Conservation (phyloP, 1,284 basidiomycete species). For the Dichomitus squalens region DNA sequence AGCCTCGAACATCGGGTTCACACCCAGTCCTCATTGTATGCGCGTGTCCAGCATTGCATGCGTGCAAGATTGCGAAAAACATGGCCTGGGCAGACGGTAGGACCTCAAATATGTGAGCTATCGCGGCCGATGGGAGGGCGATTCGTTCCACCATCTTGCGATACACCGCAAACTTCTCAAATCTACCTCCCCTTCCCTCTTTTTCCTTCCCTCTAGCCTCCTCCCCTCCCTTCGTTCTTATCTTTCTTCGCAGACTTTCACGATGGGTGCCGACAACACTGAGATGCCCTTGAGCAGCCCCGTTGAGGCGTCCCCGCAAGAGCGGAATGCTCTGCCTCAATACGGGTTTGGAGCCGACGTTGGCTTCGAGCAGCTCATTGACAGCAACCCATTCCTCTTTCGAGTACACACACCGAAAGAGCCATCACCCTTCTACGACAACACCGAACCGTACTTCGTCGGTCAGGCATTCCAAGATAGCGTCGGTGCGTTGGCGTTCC, state of each 20-base stretch:
- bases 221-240: conserved; percentile 1
- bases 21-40: conserved; percentile 23
- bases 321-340: conserved; percentile 53
- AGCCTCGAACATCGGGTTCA: conserved; percentile 17
- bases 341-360: conserved; percentile 68
- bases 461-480: conserved; percentile 56
- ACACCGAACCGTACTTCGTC: conserved; percentile 61
- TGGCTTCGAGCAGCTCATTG: conserved; percentile 60
- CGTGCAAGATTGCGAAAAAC: conserved; percentile 21
- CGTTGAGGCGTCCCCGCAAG: conserved; percentile 17
- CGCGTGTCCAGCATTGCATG: conserved; percentile 18
- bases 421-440: conserved; percentile 51
- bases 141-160: conserved; percentile 23
- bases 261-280: conserved; percentile 20
- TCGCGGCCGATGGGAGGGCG: conserved; percentile 15
- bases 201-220: not conserved
- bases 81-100: conserved; percentile 12
- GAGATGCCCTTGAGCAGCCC: conserved; percentile 16
- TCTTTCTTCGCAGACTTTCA: not conserved
- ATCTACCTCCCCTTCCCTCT: not conserved
- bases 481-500: conserved; percentile 31
- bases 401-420: conserved; percentile 75
- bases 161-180: conserved; percentile 4
- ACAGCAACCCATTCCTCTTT: conserved; percentile 72
- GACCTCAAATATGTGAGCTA: conserved; percentile 17